A percentile compares a stretch with the other conserved stretches of the same genome.
These are phyloP conservation scores for Plasmodium vinckei DNA, from an alignment of 169 alveolate species.

Conservation along the genomic window DNA sequence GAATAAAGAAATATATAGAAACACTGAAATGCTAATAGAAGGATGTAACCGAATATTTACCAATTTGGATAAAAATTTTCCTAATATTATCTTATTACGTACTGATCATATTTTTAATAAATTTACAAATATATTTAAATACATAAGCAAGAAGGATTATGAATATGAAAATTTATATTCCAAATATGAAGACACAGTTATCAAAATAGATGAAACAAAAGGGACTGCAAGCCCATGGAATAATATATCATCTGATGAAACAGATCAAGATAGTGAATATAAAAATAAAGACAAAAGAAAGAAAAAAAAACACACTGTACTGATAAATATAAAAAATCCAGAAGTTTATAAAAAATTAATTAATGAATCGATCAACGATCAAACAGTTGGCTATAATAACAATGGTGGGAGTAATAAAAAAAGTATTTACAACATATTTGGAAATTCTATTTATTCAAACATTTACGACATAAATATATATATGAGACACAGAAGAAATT, in stretches of 20 bases:
- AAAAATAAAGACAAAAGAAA: constrained; percentile 6
- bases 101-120: constrained; percentile 55
- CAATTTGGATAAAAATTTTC: constrained; percentile 44
- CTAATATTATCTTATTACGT: constrained; percentile 23
- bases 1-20: constrained; percentile 66
- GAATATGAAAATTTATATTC: neutral
- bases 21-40: constrained; percentile 67
- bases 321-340: constrained; percentile 12
- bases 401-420: neutral
- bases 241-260: neutral
- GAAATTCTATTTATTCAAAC: constrained; percentile 59
- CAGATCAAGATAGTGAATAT: neutral
- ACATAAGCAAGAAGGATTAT: constrained; percentile 38
- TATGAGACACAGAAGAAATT: constrained; percentile 33
- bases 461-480: constrained; percentile 45
- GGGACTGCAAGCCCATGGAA: neutral
- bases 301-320: neutral
- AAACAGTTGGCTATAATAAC: neutral
- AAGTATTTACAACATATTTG: constrained; percentile 61
- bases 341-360: constrained; percentile 43
- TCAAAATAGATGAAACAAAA: neutral
- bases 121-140: constrained; percentile 70
- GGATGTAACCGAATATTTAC: constrained; percentile 36
- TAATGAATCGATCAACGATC: neutral
- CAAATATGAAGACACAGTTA: neutral